Evolutionary conservation across 2,329 filamentous ascomycete genomes (phyloP).

Genomic region (Ascochyta lentis): DNA sequence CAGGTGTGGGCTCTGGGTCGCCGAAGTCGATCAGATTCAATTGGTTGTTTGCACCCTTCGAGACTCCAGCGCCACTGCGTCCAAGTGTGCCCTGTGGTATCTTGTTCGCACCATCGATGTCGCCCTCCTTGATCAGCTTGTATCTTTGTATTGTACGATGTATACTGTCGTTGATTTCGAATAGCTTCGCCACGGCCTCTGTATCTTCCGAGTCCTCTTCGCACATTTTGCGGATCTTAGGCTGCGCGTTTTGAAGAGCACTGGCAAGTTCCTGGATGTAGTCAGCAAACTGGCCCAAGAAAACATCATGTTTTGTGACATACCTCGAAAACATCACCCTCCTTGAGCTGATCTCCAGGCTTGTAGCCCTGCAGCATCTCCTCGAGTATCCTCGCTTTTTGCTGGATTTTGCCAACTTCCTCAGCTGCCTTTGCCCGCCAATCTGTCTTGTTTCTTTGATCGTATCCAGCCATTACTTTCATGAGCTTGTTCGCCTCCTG

Average conservation of each 20-base stretch:
- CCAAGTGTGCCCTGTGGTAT: constrained; percentile 82
- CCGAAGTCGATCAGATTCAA: constrained; percentile 94
- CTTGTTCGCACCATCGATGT: constrained; percentile 80
- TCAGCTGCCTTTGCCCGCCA: constrained; percentile 97
- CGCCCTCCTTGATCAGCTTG: constrained; percentile 94
- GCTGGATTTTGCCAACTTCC: constrained; percentile 92
- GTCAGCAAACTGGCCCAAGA: constrained; percentile 24
- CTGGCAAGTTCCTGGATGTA: constrained; percentile 78
- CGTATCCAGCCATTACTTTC: constrained; percentile 99
- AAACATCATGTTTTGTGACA: neutral
- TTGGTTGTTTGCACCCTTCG: constrained; percentile 74
- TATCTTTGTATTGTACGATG: constrained; percentile 95
- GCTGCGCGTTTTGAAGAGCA: constrained; percentile 89
- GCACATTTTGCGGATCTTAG: constrained; percentile 99
- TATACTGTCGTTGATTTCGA: constrained; percentile 99
- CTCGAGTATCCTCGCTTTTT: constrained; percentile 90
- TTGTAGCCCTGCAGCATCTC: constrained; percentile 88
- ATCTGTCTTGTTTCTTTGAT: constrained; percentile 94
- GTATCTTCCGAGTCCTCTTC: constrained; percentile 97
- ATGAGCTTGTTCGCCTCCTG: constrained; percentile 97
- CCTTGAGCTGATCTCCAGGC: constrained; percentile 77
- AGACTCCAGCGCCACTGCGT: constrained; percentile 67
- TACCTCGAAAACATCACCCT: constrained; percentile 73
- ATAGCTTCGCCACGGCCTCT: constrained; percentile 90
- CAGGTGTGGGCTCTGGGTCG: constrained; percentile 67